phyloP scores from a whole-genome alignment of 179 eudicot genomes.

The Camellia oleifera region DNA sequence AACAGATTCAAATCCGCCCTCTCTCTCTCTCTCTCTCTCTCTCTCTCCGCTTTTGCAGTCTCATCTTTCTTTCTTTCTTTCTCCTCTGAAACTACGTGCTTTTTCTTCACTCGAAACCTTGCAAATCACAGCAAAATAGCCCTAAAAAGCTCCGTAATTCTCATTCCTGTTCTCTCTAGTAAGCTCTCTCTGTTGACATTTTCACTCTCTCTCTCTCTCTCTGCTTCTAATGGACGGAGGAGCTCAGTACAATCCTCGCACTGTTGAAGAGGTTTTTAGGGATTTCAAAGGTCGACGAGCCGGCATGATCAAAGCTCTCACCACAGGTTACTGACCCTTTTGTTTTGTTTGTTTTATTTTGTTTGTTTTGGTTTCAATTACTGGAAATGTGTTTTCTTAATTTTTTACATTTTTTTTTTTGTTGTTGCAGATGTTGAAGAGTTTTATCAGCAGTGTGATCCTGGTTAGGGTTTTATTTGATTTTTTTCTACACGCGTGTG shows the following conservation, averaged over 20 bases:
- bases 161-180: neutral
- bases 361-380: slow-evolving; percentile 8
- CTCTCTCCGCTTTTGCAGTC: neutral
- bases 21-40: slow-evolving; percentile 10
- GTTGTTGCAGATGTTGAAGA: slow-evolving; percentile 51
- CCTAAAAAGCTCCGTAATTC: neutral
- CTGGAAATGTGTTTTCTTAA: neutral
- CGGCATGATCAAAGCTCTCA: slow-evolving; percentile 76
- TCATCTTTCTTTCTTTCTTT: neutral
- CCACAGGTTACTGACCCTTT: slow-evolving; percentile 38
- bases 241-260: slow-evolving; percentile 59
- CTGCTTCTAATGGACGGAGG: slow-evolving; percentile 35
- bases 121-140: neutral
- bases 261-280: slow-evolving; percentile 77
- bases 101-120: neutral
- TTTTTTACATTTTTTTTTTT: neutral
- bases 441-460: slow-evolving; percentile 66
- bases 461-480: slow-evolving; percentile 31
- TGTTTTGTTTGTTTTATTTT: neutral
- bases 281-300: slow-evolving; percentile 76
- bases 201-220: neutral
- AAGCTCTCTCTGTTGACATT: neutral
- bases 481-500: neutral
- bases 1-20: slow-evolving; percentile 34
- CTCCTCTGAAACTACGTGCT: slow-evolving; percentile 11